Evolutionary conservation across 495 filamentous ascomycete genomes (phyloP), one percentile per base, ranked within the genome.

Genomic region (Ramalina intermedia): DNA sequence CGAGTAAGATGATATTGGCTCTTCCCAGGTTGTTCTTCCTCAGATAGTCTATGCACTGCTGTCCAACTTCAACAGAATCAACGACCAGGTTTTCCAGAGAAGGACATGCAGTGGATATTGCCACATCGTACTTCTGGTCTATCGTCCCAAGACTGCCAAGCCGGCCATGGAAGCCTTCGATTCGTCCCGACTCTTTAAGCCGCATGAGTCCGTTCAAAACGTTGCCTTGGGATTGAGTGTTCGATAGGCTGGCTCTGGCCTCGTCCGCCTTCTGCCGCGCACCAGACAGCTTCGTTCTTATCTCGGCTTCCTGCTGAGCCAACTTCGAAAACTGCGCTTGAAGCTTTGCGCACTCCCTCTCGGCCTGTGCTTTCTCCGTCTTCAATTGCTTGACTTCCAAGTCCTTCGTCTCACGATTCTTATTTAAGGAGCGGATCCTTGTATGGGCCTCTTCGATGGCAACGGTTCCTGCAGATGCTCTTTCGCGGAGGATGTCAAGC

Each of bases 1-100:
- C 85, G 2, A 98, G 76, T 51, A 90, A 84, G 58, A 96, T 96
- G 61, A 98, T 94, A 66, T 94, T 94, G 26, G 88, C 91, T 60
- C 93, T 77, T n/a, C 91, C 91, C 21, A 96, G 81, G 58, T 94
- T 95, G 54, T 93, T 96, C 70, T 96, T 96, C 21, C 91, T 80
- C 16, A 98, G 74, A 60, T 96, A 90, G 55, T 96, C 90, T 57
- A 98, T 94, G 62, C 93, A 96, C 58, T 96, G 88, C 62, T 96
- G 90, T 44, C 88, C 93, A 41, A 84, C 84, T 58, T 96, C 88
- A 6, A 96, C 87, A 0, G 86, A 86, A 53, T 96, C 91, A 6
- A 94, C 91, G 11, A 98, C 88, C 58, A 98, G 83, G 55, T 96
- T 95, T 57, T 96, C 85, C 16, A 98, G 76, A 13, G 81, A 72